A percentile compares a stretch with the other conserved stretches of the same genome.
Conservation (phyloP, 306 rosid species). For the Prunus padus region DNA sequence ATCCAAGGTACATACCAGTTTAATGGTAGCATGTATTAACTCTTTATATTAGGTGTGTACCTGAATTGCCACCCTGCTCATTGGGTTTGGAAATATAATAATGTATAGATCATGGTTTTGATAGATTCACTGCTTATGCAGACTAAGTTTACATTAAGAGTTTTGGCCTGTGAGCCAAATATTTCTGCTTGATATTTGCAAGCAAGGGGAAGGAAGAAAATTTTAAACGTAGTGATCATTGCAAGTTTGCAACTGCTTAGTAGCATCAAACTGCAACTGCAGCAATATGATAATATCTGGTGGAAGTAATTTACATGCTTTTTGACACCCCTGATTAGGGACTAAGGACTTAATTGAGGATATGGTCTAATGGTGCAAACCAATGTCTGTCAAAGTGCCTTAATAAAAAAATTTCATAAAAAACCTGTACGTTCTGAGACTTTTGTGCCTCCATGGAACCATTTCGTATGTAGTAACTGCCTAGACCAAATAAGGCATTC, state of each 20-base stretch:
- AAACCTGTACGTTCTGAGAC: not conserved
- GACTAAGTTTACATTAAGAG: not conserved
- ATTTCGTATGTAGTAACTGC: not conserved
- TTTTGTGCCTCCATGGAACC: not conserved
- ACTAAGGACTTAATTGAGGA: not conserved
- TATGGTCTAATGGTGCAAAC: not conserved
- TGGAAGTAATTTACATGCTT: not conserved
- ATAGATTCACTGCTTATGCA: not conserved
- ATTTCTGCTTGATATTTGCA: not conserved
- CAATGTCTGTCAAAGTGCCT: not conserved
- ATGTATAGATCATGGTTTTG: not conserved
- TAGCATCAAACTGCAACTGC: not conserved
- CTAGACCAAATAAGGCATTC: not conserved
- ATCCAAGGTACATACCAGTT: conserved; percentile 65
- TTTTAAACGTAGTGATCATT: not conserved
- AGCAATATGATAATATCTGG: not conserved
- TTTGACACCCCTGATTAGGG: not conserved
- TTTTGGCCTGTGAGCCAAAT: not conserved
- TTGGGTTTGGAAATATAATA: not conserved
- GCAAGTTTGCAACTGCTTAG: conserved; percentile 5
- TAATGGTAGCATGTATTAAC: conserved; percentile 11
- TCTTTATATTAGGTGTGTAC: not conserved
- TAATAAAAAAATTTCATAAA: not conserved
- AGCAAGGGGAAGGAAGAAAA: conserved; percentile 2
- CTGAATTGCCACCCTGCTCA: conserved; percentile 5